phyloP scores from a whole-genome alignment of 768 basidiomycete genomes.

The Symmetrospora coprosmae region DNA sequence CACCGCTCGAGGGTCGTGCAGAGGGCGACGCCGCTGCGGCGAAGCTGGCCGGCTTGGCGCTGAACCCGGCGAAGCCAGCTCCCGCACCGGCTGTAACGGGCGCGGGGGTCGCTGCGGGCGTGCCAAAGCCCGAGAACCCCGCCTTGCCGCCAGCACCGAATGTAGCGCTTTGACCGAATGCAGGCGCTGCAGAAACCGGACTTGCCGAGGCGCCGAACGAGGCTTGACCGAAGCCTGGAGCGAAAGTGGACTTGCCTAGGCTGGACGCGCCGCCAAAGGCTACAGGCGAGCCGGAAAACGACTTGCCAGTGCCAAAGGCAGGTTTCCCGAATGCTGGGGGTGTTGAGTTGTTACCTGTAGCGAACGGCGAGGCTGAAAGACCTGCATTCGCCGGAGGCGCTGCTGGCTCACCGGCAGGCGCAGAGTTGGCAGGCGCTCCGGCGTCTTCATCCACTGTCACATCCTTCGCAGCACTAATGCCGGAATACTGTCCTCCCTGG shows the following conservation, averaged over 20 bases:
- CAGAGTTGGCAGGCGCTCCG: neutral
- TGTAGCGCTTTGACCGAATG: too few species aligned
- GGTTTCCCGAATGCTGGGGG: constrained; percentile 8
- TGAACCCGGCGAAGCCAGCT: constrained; percentile 13
- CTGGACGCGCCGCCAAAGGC: too few species aligned
- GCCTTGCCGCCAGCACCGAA: neutral
- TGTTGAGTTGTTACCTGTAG: neutral
- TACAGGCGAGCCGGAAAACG: too few species aligned
- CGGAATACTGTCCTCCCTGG: neutral
- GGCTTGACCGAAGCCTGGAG: too few species aligned
- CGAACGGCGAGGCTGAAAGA: neutral
- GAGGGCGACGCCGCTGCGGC: neutral
- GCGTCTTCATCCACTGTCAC: constrained; percentile 5
- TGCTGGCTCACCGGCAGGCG: neutral
- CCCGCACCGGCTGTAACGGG: neutral
- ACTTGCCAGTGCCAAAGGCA: constrained; percentile 4
- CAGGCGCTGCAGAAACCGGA: too few species aligned
- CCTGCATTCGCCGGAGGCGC: neutral
- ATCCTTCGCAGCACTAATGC: neutral
- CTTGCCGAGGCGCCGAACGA: too few species aligned
- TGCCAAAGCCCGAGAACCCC: too few species aligned
- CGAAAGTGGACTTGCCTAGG: too few species aligned
- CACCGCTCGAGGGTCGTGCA: too few species aligned
- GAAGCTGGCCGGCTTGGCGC: neutral
- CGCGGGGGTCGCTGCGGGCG: too few species aligned